These are phyloP conservation scores for Rubus parviflorus DNA, from an alignment of 306 rosid species.

Conservation along the genomic window DNA sequence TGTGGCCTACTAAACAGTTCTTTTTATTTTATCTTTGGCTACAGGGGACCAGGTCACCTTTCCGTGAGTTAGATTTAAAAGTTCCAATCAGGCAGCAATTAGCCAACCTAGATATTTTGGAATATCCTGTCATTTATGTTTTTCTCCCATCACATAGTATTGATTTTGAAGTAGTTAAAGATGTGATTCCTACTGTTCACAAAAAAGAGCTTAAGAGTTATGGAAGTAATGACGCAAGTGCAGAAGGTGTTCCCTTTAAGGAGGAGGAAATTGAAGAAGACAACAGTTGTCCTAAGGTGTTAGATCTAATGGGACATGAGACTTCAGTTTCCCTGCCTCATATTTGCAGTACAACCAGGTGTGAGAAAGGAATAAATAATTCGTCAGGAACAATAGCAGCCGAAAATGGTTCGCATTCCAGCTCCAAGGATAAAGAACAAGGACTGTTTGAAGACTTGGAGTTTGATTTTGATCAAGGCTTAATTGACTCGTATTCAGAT, in stretches of 20 bases:
- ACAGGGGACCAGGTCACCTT: constrained; percentile 67
- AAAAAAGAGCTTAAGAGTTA: constrained; percentile 41
- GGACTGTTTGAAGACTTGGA: constrained; percentile 37
- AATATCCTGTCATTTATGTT: constrained; percentile 78
- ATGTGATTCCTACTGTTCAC: constrained; percentile 23
- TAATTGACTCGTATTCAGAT: constrained; percentile 52
- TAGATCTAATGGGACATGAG: constrained; percentile 53
- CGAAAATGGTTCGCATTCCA: constrained; percentile 32
- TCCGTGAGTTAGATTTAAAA: constrained; percentile 60
- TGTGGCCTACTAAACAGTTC: not conserved
- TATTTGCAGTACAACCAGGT: constrained; percentile 26
- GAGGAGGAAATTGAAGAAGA: constrained; percentile 81
- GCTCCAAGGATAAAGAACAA: constrained; percentile 26
- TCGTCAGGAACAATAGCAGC: constrained; percentile 35
- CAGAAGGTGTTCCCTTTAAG: constrained; percentile 51
- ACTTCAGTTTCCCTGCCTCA: constrained; percentile 38
- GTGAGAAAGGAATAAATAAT: constrained; percentile 26
- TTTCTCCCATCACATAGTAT: constrained; percentile 62
- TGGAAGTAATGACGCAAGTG: constrained; percentile 32
- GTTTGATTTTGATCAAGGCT: constrained; percentile 62
- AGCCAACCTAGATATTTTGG: constrained; percentile 57
- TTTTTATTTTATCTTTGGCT: constrained; percentile 21
- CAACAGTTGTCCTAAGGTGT: constrained; percentile 40
- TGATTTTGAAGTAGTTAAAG: constrained; percentile 60
- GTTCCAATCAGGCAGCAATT: constrained; percentile 75